These are phyloP conservation scores for Sicyos baderoa DNA, from an alignment of 306 rosid species.

Conservation along the genomic window DNA sequence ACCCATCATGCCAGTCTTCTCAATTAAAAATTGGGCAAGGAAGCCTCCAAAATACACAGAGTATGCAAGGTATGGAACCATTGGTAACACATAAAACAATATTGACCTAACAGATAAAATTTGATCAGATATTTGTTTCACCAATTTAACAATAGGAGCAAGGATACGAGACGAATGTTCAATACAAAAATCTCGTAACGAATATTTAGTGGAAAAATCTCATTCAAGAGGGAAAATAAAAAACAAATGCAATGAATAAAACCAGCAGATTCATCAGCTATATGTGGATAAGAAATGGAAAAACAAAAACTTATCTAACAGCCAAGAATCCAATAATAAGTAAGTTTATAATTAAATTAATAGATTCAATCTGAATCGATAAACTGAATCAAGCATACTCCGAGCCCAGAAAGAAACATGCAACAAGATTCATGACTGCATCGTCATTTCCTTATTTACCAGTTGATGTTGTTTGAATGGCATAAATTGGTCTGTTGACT, in stretches of 20 bases:
- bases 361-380: not conserved
- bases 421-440: not conserved
- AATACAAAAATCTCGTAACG: no score
- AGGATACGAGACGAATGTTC: not conserved
- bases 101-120: conserved; percentile 53
- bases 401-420: not conserved
- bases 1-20: conserved; percentile 99
- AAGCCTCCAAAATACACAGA: conserved; percentile 85
- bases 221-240: conserved; percentile 1
- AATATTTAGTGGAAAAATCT: not conserved
- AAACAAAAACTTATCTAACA: not conserved
- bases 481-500: not conserved
- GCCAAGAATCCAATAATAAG: not conserved
- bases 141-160: not conserved
- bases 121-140: conserved; percentile 13
- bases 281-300: not conserved
- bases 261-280: not conserved
- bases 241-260: not conserved
- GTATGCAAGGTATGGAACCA: conserved; percentile 69
- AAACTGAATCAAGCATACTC: not conserved
- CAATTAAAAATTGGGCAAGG: conserved; percentile 72
- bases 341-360: not conserved
- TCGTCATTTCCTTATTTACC: not conserved
- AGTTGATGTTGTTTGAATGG: not conserved
- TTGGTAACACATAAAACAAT: conserved; percentile 57